A percentile compares a stretch with the other conserved stretches of the same genome.
phyloP scores from a whole-genome alignment of 306 rosid species.

The Prinsepia uniflora region DNA sequence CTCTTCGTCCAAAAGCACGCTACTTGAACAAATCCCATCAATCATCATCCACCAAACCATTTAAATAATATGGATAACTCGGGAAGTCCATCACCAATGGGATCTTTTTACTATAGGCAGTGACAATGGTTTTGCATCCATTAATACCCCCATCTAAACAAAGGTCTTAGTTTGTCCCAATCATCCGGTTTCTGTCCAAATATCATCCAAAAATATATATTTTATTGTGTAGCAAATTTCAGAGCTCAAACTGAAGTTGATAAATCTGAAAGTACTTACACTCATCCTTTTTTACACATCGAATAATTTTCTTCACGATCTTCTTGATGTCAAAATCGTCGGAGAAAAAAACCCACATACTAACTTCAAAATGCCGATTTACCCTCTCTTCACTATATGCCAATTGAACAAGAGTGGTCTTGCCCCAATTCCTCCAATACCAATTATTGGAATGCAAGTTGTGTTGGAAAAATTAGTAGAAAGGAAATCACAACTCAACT shows the following conservation, averaged over 20 bases:
- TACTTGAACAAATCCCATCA: slow-evolving; percentile 15
- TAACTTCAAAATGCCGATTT: neutral
- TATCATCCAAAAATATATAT: slow-evolving; percentile 20
- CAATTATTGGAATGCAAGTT: neutral
- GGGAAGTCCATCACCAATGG: neutral
- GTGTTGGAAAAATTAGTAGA: too few species aligned
- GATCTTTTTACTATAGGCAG: neutral
- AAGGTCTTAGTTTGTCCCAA: slow-evolving; percentile 14
- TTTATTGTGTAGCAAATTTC: neutral
- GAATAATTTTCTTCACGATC: slow-evolving; percentile 3
- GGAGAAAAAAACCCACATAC: slow-evolving; percentile 15
- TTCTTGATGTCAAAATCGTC: neutral
- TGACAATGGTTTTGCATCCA: slow-evolving; percentile 19
- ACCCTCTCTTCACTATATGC: neutral
- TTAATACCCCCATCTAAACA: slow-evolving; percentile 5
- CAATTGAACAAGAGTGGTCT: slow-evolving; percentile 17
- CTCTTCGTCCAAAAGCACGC: slow-evolving; percentile 7
- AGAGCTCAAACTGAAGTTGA: neutral
- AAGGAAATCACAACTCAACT: too few species aligned
- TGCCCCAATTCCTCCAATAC: slow-evolving; percentile 14
- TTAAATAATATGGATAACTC: neutral
- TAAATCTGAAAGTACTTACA: neutral
- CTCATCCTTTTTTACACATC: neutral
- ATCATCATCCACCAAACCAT: neutral
- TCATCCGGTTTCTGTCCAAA: slow-evolving; percentile 16